Percentiles rank a stretch among this genome's conserved stretches.
phyloP scores from a whole-genome alignment of 1,139 yeast species.

The Hansenula lynferdii region DNA sequence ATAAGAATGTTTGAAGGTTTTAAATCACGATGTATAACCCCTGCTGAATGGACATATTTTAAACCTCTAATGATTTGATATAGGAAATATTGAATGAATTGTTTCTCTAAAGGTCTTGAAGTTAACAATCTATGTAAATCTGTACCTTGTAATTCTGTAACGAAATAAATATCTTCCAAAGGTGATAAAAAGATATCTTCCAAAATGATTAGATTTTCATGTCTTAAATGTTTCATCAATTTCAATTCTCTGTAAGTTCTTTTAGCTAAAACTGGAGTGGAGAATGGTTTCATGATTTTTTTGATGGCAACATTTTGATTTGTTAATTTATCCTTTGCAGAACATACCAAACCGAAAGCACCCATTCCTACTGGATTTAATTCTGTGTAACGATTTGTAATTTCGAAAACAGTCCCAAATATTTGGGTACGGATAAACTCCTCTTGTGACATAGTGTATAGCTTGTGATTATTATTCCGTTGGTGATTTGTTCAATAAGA shows the following conservation, averaged over 20 bases:
- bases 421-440: constrained; percentile 45
- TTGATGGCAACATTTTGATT: constrained; percentile 95
- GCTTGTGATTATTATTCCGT: not conserved
- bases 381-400: constrained; percentile 86
- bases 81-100: constrained; percentile 92
- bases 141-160: constrained; percentile 94
- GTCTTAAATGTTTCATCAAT: constrained; percentile 86
- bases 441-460: constrained; percentile 30
- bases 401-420: constrained; percentile 87
- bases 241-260: constrained; percentile 95
- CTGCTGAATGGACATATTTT: constrained; percentile 95
- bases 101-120: constrained; percentile 91
- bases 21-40: constrained; percentile 92
- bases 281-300: constrained; percentile 96
- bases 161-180: constrained; percentile 93
- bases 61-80: constrained; percentile 92
- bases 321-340: constrained; percentile 89
- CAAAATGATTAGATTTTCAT: constrained; percentile 88
- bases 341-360: constrained; percentile 96
- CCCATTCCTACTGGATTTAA: constrained; percentile 99
- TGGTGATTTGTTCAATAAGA: too few species aligned
- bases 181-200: constrained; percentile 96
- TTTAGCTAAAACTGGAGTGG: constrained; percentile 91
- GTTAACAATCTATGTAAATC: constrained; percentile 89
- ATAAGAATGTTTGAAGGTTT: constrained; percentile 91